Evolutionary conservation across 768 basidiomycete genomes (phyloP).

Genomic region (Auriscalpium microsporum): DNA sequence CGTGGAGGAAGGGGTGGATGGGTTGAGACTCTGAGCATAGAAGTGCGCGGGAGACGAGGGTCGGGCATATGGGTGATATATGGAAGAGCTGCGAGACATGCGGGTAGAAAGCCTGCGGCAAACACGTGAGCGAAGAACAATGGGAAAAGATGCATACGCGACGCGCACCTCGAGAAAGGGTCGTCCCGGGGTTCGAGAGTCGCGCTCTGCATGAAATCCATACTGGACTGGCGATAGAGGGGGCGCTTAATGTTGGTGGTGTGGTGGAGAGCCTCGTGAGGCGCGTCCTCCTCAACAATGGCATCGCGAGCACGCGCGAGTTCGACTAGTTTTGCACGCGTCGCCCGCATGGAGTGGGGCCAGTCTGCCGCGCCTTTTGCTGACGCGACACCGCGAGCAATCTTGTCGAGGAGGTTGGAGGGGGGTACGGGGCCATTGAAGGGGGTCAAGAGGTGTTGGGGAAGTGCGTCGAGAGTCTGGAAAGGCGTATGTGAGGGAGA

Average conservation of each 20-base stretch:
- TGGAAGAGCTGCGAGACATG: constrained; percentile 53
- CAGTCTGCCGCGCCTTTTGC: constrained; percentile 73
- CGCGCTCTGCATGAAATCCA: constrained; percentile 68
- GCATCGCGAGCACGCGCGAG: constrained; percentile 54
- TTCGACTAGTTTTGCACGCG: constrained; percentile 75
- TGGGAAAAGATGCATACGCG: neutral
- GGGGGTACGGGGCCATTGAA: constrained; percentile 81
- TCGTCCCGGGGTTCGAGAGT: constrained; percentile 41
- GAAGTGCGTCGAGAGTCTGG: constrained; percentile 77
- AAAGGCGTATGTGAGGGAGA: constrained; percentile 8
- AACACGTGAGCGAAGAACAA: neutral
- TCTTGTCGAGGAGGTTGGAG: constrained; percentile 79
- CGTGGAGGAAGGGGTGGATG: constrained; percentile 19
- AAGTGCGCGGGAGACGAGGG: constrained; percentile 21
- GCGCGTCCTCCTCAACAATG: constrained; percentile 40
- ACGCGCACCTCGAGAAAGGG: constrained; percentile 52
- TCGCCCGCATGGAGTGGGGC: constrained; percentile 77
- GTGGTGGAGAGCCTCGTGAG: constrained; percentile 34
- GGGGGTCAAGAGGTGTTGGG: constrained; percentile 77
- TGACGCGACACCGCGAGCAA: constrained; percentile 66
- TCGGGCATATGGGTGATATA: constrained; percentile 38
- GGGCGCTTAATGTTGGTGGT: constrained; percentile 48
- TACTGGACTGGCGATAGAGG: constrained; percentile 74
- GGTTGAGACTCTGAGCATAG: constrained; percentile 30
- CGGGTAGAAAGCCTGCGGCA: constrained; percentile 47